phyloP scores from a whole-genome alignment of 2,329 filamentous ascomycete genomes.

The Aureobasidium namibiae region DNA sequence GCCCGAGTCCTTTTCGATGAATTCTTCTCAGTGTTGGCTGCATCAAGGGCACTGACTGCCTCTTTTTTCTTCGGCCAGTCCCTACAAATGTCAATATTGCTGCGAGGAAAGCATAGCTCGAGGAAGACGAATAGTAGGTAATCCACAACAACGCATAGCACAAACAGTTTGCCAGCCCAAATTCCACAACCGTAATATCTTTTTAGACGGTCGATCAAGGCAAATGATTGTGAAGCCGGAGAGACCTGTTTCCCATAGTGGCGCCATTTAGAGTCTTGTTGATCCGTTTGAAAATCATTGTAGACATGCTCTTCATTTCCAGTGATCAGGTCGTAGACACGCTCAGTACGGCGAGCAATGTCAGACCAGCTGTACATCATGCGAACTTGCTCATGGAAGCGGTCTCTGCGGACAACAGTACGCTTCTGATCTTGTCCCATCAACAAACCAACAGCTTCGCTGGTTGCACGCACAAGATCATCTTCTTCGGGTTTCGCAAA shows the following conservation, averaged over 20 bases:
- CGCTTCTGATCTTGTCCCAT: constrained; percentile 15
- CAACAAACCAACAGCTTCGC: constrained; percentile 77
- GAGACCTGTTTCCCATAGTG: constrained; percentile 57
- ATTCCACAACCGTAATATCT: constrained; percentile 96
- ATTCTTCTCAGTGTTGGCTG: not conserved
- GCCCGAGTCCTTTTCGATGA: not conserved
- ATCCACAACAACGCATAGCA: constrained; percentile 86
- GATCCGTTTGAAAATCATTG: constrained; percentile 68
- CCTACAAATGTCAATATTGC: constrained; percentile 78
- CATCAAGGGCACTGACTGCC: not conserved
- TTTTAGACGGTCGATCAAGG: constrained; percentile 89
- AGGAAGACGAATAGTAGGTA: constrained; percentile 84
- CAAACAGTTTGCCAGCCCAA: constrained; percentile 97
- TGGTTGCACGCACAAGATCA: constrained; percentile 82
- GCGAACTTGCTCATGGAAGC: constrained; percentile 93
- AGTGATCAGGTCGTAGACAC: constrained; percentile 89
- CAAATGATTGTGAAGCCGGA: constrained; percentile 59
- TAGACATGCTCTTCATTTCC: constrained; percentile 53
- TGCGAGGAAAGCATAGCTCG: constrained; percentile 77
- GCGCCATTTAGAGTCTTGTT: constrained; percentile 29
- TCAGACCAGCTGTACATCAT: constrained; percentile 99
- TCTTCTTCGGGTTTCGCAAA: constrained; percentile 97
- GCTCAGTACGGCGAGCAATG: constrained; percentile 84
- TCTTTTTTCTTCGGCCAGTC: constrained; percentile 77
- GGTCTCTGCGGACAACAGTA: constrained; percentile 65